A percentile compares a stretch with the other conserved stretches of the same genome.
Conservation (phyloP, 1,284 basidiomycete genomes). For the Pseudozyma flocculosa region DNA sequence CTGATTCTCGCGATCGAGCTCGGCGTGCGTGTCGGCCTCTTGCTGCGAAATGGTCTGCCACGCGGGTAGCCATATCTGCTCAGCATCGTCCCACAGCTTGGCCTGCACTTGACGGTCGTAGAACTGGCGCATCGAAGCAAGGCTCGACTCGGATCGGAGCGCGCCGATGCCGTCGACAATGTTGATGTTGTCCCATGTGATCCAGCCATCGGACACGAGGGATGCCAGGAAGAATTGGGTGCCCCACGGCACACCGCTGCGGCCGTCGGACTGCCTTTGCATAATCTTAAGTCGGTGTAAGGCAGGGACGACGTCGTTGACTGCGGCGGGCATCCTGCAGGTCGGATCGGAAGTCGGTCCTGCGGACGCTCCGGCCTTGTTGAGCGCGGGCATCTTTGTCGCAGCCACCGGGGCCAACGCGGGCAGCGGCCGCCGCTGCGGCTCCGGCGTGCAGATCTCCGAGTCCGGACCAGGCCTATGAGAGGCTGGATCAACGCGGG, state of each 20-base stretch:
- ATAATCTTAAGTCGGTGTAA: constrained; percentile 10
- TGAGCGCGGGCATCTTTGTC: too few species aligned
- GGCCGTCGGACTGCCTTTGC: constrained; percentile 7
- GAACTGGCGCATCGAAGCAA: constrained; percentile 8
- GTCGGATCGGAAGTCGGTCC: too few species aligned
- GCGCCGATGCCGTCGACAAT: constrained; percentile 7
- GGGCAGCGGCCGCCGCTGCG: too few species aligned
- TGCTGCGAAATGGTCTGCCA: constrained; percentile 4
- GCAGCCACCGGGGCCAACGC: too few species aligned
- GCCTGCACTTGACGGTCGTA: constrained; percentile 9
- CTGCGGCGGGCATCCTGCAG: background rate
- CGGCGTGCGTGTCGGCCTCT: constrained; percentile 10
- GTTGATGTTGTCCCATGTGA: constrained; percentile 13
- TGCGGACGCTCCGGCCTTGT: too few species aligned
- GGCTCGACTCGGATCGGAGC: constrained; percentile 11
- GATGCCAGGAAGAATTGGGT: constrained; percentile 22
- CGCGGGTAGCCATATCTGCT: too few species aligned
- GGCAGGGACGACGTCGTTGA: constrained; percentile 3
- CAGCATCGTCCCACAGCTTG: constrained; percentile 10
- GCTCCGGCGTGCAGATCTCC: too few species aligned
- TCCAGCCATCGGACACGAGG: constrained; percentile 7
- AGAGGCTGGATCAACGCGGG: too few species aligned
- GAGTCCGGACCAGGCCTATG: too few species aligned
- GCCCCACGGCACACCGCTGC: constrained; percentile 17
- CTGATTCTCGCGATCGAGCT: constrained; percentile 20